Evolutionary conservation across 2,329 filamentous ascomycete species (phyloP), one percentile per base, ranked within the genome.

Genomic region (Alternaria longipes): DNA sequence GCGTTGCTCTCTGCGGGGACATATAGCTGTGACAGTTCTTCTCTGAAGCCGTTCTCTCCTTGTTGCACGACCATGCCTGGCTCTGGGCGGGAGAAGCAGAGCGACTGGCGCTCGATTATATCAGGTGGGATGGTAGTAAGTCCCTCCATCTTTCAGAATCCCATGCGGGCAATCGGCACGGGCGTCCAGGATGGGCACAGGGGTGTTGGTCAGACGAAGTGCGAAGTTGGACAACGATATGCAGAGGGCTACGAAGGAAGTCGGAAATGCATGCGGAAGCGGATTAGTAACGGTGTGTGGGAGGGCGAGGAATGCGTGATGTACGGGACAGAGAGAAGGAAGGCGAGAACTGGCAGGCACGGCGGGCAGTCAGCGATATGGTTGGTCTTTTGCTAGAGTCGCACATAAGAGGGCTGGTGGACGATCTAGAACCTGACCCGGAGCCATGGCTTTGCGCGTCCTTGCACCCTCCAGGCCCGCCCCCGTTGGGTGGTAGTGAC

Each of bases 1-100:
- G 87, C 87, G 73, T 86, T 85, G 76, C 81, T 88, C 73, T 91
- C 87, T 11, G 82, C 80, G 5, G 79, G 77, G 14, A 71, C 58
- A 67, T 74, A 79, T 36, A 78, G 60, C 28, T 68, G 71, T 18
- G 70, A 66, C 42, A 79, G 68, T 44, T 75, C 72, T 56, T 81
- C 72, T 50, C 71, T 75, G 71, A 84, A 85, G 40, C 79, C 79
- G 4, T 72, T 58, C 24, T 84, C 78, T 46, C 81, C 81, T 56
- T 75, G 69, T 62, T 84, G 82, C 24, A 81, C 71, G 36, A 83
- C 78, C 60, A 80, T 70, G 54, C 80, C 81, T 46, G 81, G 79
- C 55, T 74, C 65, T 26, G 79, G 69, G 40, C 72, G 72, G 16
- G 81, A 76, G 56, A 83, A 71, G 62, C 81, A 83, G 56, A 83